phyloP scores from a whole-genome alignment of 2,329 filamentous ascomycete species.

The Fusarium sp. region DNA sequence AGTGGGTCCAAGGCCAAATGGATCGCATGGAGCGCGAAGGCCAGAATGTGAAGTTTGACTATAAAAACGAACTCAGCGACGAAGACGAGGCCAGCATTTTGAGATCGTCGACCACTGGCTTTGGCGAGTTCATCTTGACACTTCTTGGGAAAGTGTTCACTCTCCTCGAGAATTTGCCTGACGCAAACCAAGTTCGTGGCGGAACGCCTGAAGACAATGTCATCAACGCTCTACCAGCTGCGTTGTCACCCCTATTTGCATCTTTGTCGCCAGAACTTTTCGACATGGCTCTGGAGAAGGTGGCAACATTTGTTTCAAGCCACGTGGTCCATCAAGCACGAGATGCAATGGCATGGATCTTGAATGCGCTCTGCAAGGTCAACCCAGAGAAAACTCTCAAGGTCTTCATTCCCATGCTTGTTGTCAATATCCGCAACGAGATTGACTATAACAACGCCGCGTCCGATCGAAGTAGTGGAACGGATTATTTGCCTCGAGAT shows the following conservation, averaged over 20 bases:
- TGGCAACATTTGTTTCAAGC: conserved; percentile 87
- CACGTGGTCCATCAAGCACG: conserved; percentile 97
- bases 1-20: conserved; percentile 95
- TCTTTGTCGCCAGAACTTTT: conserved; percentile 93
- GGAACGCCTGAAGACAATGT: conserved; percentile 96
- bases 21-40: conserved; percentile 91
- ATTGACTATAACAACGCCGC: conserved; percentile 97
- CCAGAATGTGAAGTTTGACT: conserved; percentile 84
- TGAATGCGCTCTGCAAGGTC: conserved; percentile 95
- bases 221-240: conserved; percentile 91
- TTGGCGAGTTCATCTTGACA: conserved; percentile 90
- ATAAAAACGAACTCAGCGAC: conserved; percentile 80
- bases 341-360: conserved; percentile 98
- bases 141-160: conserved; percentile 96
- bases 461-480: conserved; percentile 90
- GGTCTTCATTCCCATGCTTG: conserved; percentile 87
- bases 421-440: conserved; percentile 91
- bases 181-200: conserved; percentile 84
- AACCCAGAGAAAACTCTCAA: conserved; percentile 93
- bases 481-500: conserved; percentile 91
- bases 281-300: conserved; percentile 89
- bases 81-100: conserved; percentile 88
- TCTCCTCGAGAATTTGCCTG: conserved; percentile 91
- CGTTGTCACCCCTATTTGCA: conserved; percentile 88
- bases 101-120: conserved; percentile 91